Conservation (phyloP, 129 eudicot species). For the Flaveria bidentis region DNA sequence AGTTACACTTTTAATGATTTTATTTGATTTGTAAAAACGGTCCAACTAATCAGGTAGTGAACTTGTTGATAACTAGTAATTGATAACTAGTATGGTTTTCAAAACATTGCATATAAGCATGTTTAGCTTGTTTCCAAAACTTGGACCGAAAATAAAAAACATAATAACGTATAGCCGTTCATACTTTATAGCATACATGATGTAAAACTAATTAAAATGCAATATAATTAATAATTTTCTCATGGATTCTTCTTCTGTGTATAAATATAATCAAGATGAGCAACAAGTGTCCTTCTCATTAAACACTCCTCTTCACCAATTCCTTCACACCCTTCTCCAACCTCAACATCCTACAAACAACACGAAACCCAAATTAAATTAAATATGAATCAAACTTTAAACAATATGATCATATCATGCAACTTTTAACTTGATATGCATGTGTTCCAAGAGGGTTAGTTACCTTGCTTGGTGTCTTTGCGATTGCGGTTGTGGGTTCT, state of each 20-base stretch:
- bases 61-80: no score
- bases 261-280: constrained; percentile 68
- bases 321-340: constrained; percentile 40
- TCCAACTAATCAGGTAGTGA: no score
- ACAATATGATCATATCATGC: not conserved
- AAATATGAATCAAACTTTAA: not conserved
- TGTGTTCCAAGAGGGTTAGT: not conserved
- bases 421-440: not conserved
- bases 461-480: constrained; percentile 34
- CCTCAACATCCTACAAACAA: constrained; percentile 33
- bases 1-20: no score
- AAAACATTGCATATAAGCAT: not conserved
- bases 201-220: not conserved
- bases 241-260: constrained; percentile 51
- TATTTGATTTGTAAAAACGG: no score
- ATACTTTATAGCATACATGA: constrained; percentile 5
- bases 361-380: not conserved
- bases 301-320: constrained; percentile 56
- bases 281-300: constrained; percentile 62
- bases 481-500: constrained; percentile 15
- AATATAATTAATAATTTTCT: not conserved
- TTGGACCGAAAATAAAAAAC: not conserved
- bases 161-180: not conserved
- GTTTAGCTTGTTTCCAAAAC: not conserved
- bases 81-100: no score